Base-by-base conservation (phyloP, 2,329 filamentous ascomycete genomes). In the Allantophomopsis cytisporea region DNA sequence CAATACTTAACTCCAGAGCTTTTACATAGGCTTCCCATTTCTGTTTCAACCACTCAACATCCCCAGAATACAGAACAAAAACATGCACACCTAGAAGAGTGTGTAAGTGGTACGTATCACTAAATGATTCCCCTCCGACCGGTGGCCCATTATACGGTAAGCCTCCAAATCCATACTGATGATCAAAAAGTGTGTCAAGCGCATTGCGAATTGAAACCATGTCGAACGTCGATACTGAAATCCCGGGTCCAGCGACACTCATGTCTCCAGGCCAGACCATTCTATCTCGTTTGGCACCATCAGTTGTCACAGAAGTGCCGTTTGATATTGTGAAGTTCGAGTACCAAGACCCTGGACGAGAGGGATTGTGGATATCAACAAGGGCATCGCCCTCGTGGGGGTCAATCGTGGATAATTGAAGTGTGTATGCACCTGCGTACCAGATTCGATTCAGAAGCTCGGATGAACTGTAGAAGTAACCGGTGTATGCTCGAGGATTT, bases 191-290 rank as follows among this genome's bases (percentile, higher is more conserved):
- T 0, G 60, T 60, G 39, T 66, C 61, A 2, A 76, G 43, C 0
- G 66, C 67, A 43, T 71, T 70, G 14, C 61, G 60, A 7, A 73
- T 59, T 30, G 63, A 63, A 15, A 64, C 58, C 37, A 73, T 54
- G 46, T 74, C 69, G 20, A 66, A 65, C 0, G 70, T 75, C 7
- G 67, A 70, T 2, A 74, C 65, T 8, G 69, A 64, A 11, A 73
- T 63, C 23, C 60, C 64, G 2, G 72, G 70, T 0, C 72, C 60
- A 4, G 71, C 67, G 43, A 76, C 70, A 4, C 64, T 64, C 60
- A 78, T 71, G 49, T 80, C 75, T 1, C 74, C 74, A 10, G 73
- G 66, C 72, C 73, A 79, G 2, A 78, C 67, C 14, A 72, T 58
- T 7, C 71, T 62, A 47, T 77, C 73, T 23, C 73, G 61, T 50